A percentile compares a stretch with the other conserved stretches of the same genome.
Evolutionary conservation across 2,329 filamentous ascomycete species (phyloP).

Genomic region (Pseudogymnoascus sp.): DNA sequence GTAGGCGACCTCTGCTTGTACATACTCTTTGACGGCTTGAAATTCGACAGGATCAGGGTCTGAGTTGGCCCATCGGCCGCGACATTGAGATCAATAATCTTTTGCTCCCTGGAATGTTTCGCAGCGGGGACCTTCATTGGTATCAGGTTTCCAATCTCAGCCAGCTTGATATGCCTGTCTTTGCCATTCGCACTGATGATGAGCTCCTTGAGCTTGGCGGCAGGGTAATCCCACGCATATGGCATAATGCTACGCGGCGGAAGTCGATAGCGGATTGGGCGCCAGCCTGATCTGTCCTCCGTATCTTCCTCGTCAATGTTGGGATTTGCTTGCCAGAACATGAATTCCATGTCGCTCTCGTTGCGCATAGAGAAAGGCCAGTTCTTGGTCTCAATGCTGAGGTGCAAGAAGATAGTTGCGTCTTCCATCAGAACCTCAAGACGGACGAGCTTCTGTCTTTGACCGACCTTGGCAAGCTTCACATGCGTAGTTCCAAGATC

Average conservation of each 20-base stretch:
- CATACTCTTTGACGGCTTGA: constrained; percentile 83
- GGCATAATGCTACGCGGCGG: constrained; percentile 97
- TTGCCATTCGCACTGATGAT: constrained; percentile 71
- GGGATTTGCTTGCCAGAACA: constrained; percentile 91
- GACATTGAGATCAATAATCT: constrained; percentile 95
- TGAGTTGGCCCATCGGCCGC: constrained; percentile 93
- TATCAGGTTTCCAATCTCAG: constrained; percentile 92
- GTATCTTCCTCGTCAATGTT: constrained; percentile 85
- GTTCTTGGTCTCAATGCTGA: constrained; percentile 84
- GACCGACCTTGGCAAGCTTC: constrained; percentile 84
- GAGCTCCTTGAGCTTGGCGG: constrained; percentile 91
- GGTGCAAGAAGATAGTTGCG: constrained; percentile 85
- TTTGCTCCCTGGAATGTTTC: constrained; percentile 55
- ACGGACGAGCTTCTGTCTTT: constrained; percentile 79
- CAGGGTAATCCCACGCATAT: constrained; percentile 98
- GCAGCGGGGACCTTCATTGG: constrained; percentile 79
- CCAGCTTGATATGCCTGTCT: constrained; percentile 86
- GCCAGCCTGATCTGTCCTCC: constrained; percentile 80
- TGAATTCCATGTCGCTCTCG: constrained; percentile 92
- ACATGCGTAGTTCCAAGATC: constrained; percentile 88
- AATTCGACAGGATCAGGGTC: constrained; percentile 88
- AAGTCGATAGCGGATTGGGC: constrained; percentile 82
- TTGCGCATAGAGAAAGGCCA: constrained; percentile 99
- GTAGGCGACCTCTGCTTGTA: constrained; percentile 58
- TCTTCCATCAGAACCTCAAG: constrained; percentile 87